These are phyloP conservation scores for Schizophyllum commune DNA, from an alignment of 1,284 basidiomycete species.

Conservation along the genomic window DNA sequence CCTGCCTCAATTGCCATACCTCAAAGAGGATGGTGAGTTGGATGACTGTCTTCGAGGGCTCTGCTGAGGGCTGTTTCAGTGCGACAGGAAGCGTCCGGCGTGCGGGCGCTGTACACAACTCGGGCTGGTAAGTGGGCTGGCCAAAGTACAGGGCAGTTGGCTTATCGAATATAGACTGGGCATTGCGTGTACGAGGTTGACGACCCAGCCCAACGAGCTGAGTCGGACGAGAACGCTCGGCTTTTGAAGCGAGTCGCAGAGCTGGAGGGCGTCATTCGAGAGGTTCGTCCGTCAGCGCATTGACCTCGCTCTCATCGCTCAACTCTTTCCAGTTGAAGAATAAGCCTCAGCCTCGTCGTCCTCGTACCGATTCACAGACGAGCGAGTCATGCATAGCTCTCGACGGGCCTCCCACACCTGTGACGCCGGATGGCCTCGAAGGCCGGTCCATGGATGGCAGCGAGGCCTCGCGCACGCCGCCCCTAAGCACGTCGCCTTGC, in stretches of 20 bases:
- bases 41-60: neutral
- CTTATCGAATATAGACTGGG: constrained; percentile 47
- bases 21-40: constrained; percentile 73
- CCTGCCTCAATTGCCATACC: constrained; percentile 44
- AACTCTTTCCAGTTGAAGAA: constrained; percentile 44
- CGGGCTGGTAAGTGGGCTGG: constrained; percentile 41
- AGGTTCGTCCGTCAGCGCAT: constrained; percentile 34
- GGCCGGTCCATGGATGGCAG: constrained; percentile 12
- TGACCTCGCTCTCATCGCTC: constrained; percentile 2
- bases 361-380: too few species aligned
- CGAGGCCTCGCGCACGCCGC: neutral
- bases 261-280: constrained; percentile 75
- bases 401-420: constrained; percentile 1
- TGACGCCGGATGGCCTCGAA: constrained; percentile 13
- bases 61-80: constrained; percentile 29
- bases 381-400: too few species aligned
- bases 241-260: constrained; percentile 73
- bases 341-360: constrained; percentile 51
- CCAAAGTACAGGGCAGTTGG: neutral
- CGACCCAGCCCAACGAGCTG: constrained; percentile 53
- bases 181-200: constrained; percentile 82
- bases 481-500: neutral
- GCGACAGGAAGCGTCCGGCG: constrained; percentile 60
- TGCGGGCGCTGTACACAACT: constrained; percentile 70
- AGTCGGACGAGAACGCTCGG: constrained; percentile 54